Base-by-base conservation (phyloP, 352 stramenopile genomes). In the Pythium utonaiense region DNA sequence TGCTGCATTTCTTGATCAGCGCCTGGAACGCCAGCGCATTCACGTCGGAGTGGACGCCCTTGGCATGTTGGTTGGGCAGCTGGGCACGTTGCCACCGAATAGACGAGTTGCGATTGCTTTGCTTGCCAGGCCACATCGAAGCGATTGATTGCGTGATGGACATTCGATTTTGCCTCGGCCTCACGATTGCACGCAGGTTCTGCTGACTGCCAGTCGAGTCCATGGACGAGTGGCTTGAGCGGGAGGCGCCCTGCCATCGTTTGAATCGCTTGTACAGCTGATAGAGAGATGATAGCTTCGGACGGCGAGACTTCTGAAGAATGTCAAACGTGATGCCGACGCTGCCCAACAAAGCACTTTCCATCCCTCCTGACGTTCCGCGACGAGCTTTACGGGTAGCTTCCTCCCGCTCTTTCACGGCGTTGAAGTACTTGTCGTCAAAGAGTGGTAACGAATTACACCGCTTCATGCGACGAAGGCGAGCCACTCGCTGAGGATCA, bases 321-420 rank as follows among this genome's bases (percentile, higher is more conserved):
- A 83, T 72, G 40, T 90, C 77, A 41, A 86, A 90, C 31, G 83
- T 72, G 21, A 90, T 75, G 3, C 67, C 72, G 5, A 50, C 33
- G 4, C 57, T 38, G 0, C 60, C 55, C 0, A 69, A 61, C n/a
- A 74, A 47, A 2, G 60, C 62, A n/a, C 60, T 68, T 51, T 76
- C 66, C 16, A 77, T 73, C 1, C 62, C 67, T 2, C 36, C 58
- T 7, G 60, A 31, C 2, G 50, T 51, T 17, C 58, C 57, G 13
- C 53, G 56, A 3, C 21, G 41, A 6, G 19, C 36, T 12, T 16
- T 27, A 19, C 49, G 48, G 0, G 34, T 22, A 9, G 42, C 9
- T 21, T 79, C 73, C 25, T 79, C 72, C 1, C 65, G 45, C 6
- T 34, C 13, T n/a, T 69, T 74, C 12, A 62, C 55, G 13, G 24